Base-by-base conservation (phyloP, 2,329 filamentous ascomycete species). In the Trichoderma arundinaceum region DNA sequence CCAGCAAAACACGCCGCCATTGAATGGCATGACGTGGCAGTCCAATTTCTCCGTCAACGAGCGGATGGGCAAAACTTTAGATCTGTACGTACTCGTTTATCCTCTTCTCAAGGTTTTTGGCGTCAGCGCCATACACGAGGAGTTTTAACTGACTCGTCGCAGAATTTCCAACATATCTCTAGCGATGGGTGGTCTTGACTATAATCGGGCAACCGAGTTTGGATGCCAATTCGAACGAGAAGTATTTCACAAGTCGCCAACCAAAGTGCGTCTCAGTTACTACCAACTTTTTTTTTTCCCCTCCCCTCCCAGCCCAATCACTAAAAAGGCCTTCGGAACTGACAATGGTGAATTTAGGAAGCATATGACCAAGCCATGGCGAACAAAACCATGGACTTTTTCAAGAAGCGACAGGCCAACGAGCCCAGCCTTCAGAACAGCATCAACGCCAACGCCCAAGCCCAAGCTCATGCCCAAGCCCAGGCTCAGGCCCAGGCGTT, bases 121-220 rank as follows among this genome's bases (percentile, higher is more conserved):
- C 39, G 7, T 19, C 28, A 33, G 15, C 10, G n/a, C n/a, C n/a
- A 28, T 32, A 3, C 22, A 8, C 22, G 13, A 13, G 13, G 17
- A 33, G 12, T n/a, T n/a, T 38, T 43, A 44, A 13, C 32, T 53
- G 10, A 51, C 38, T 41, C 57, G n/a, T 17, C 32, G 3, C 10
- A 87, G 84, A n/a, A 80, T 86, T 51, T 78, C 83, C 13, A 86
- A 84, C 64, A 78, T 83, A 15, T 77, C 80, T 4, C 76, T 86
- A 15, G 83, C 82, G 7, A 77, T 81, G 68, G 78, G 77, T 3
- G 70, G 71, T 13, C 69, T 77, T 13, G 81, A 84, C 35, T 77
- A 76, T 38, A 72, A 77, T 57, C 79, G 79, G 64, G 77, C 81
- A 1, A 74, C 81, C 0, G 72, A 78, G 9, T 75, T 74, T n/a